Conservation (phyloP, 2,329 filamentous ascomycete genomes). For the Ceratocystis papillata region DNA sequence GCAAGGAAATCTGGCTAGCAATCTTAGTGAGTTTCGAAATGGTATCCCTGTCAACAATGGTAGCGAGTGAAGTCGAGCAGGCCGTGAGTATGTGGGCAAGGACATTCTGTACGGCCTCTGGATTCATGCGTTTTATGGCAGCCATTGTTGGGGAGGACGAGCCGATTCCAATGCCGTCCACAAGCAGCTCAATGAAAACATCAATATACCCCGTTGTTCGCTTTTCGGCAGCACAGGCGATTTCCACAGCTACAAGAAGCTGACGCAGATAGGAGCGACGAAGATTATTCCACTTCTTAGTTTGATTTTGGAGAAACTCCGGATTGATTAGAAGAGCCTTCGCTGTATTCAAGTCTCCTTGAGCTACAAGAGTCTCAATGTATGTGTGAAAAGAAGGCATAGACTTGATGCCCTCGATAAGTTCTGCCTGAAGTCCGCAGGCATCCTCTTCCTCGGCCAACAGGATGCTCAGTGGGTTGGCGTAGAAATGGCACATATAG, state of each 20-base stretch:
- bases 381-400: conserved; percentile 54
- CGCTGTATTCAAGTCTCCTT: conserved; percentile 9
- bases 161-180: conserved; percentile 43
- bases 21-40: conserved; percentile 29
- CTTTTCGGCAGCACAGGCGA: conserved; percentile 21
- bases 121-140: conserved; percentile 49
- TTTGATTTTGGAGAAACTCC: conserved; percentile 12
- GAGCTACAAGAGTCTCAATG: conserved; percentile 19
- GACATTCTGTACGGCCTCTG: conserved; percentile 38
- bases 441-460: conserved; percentile 31
- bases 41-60: conserved; percentile 30
- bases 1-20: conserved; percentile 29
- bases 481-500: conserved; percentile 79
- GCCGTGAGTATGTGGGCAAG: conserved; percentile 36
- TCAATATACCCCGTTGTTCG: conserved; percentile 15
- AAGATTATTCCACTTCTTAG: conserved; percentile 7
- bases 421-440: conserved; percentile 43
- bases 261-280: conserved; percentile 9
- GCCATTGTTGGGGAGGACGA: conserved; percentile 46
- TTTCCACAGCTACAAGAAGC: conserved; percentile 18
- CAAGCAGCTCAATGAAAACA: conserved; percentile 49
- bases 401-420: conserved; percentile 56
- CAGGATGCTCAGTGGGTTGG: conserved; percentile 61
- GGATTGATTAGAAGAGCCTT: conserved; percentile 13
- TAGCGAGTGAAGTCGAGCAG: conserved; percentile 32